Base-by-base conservation (phyloP, 2,329 filamentous ascomycete genomes). In the Zymoseptoria passerinii region DNA sequence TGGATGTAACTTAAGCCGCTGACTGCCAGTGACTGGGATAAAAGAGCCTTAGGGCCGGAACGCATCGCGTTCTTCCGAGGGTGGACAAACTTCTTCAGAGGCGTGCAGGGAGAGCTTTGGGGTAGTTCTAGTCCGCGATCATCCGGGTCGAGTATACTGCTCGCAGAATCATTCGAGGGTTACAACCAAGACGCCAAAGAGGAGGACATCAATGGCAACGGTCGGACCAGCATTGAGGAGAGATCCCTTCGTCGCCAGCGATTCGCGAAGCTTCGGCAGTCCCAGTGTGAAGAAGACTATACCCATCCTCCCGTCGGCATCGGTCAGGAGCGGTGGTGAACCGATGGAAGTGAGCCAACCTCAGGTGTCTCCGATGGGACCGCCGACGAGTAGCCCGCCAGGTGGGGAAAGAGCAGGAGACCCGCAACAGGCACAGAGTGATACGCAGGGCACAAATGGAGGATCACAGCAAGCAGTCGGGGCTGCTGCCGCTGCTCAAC, bases 401-500 rank as follows among this genome's bases (percentile, higher is more conserved):
- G 68, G 62, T 52, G 65, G 44, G 16, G 63, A 70, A 23, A 55
- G 66, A 50, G 29, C 55, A 20, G 56, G 55, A 50, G 67, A 69
- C 20, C 61, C 64, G 54, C 62, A 61, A 35, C 63, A 67, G 49
- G 57, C 59, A 28, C 63, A 62, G 19, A 52, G 55, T 40, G 65
- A 66, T 19, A 54, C 57, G 48, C 54, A 58, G 29, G n/a, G 55
- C 6, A 27, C 58, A 16, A 76, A 73, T 63, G 70, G 78, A 76
- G 69, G 73, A 74, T 56, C 76, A 63, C 72, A 72, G 54, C 73
- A 74, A 20, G 75, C 77, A 1, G 73, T 80, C 1, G 79, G 79
- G 44, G 85, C 86, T 19, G 85, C 86, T 0, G 84, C 88, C 4
- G 87, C 87, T 52, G 87, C 92, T 55, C 90, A 95, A 71, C 92